Evolutionary conservation across 192 early-diverging fungal genomes (phyloP), one percentile per base, ranked within the genome.

Genomic region (Podila horticola): DNA sequence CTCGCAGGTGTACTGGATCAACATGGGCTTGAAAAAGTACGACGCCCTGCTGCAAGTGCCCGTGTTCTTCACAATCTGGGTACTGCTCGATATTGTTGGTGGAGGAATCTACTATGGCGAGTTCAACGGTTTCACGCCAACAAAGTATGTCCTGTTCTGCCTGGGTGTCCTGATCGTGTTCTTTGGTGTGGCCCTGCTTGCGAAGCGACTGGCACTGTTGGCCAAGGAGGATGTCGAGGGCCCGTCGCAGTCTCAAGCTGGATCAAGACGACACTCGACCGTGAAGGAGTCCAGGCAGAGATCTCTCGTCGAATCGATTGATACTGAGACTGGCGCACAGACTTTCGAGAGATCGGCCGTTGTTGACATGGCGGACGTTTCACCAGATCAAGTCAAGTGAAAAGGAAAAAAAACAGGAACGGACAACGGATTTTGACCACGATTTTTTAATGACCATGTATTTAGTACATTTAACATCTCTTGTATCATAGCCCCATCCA

Each of bases 1-100:
- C 0, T 88, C 88, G 4, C 94, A 95, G 82, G 89, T 95, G 29
- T 94, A 94, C 74, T 95, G 93, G 92, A 93, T 95, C 50, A 95
- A 93, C 75, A 93, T 93, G 87, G 94, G 94, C 0, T 72, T 95
- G 12, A 87, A 88, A 59, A 85, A 93, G 41, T 95, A 95, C 74
- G 94, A 95, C 64, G 94, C 94, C 0, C 62, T 95, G 63, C 84
- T 95, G 6, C 94, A 95, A 66, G 92, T 95, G 29, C 94, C 94
- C 0, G 91, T 94, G 28, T 95, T 92, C 82, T 94, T 91, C 63
- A 90, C 91, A 34, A 91, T 94, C 57, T 95, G 94, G 93, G 94
- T 92, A 5, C 71, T 94, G 36, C 88, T 95, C 75, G 94, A 95
- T 75, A 93, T 95, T 64, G 85, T 94, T 45, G 94, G 93, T 48